Evolutionary conservation across 208 protist species (phyloP).

Genomic region (Naegleria gruberi): DNA sequence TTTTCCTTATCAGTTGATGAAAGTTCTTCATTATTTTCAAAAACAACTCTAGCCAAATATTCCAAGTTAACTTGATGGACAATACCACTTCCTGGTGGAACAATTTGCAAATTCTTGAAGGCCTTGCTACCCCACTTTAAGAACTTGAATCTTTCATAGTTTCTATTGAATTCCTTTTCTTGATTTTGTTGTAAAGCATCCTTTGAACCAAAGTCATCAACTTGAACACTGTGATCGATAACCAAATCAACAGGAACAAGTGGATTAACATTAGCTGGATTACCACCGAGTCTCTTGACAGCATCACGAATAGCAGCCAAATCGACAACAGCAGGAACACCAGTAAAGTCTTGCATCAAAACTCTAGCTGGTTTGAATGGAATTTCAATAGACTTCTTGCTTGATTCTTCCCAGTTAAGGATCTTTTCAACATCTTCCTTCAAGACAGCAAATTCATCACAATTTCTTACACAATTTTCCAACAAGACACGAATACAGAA

Average conservation of each 20-base stretch:
- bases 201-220: slow-evolving; percentile 59
- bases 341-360: slow-evolving; percentile 87
- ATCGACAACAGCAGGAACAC: slow-evolving; percentile 90
- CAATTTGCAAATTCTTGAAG: slow-evolving; percentile 85
- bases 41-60: slow-evolving; percentile 86
- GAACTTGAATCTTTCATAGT: slow-evolving; percentile 88
- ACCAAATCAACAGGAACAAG: slow-evolving; percentile 91
- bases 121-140: slow-evolving; percentile 91
- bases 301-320: slow-evolving; percentile 88
- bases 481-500: slow-evolving; percentile 90
- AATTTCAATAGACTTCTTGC: slow-evolving; percentile 74
- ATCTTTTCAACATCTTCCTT: slow-evolving; percentile 78
- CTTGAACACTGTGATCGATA: slow-evolving; percentile 90
- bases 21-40: slow-evolving; percentile 56
- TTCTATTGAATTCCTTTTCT: slow-evolving; percentile 85
- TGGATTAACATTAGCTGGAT: slow-evolving; percentile 81
- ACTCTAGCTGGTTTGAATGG: slow-evolving; percentile 89
- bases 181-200: slow-evolving; percentile 76
- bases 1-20: not conserved
- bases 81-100: slow-evolving; percentile 89
- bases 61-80: slow-evolving; percentile 95
- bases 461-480: slow-evolving; percentile 87
- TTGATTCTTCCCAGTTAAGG: slow-evolving; percentile 77
- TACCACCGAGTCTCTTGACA: slow-evolving; percentile 75
- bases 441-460: slow-evolving; percentile 81